Conservation (phyloP, 371 early-diverging fungal species). For the Nosema granulosis region DNA sequence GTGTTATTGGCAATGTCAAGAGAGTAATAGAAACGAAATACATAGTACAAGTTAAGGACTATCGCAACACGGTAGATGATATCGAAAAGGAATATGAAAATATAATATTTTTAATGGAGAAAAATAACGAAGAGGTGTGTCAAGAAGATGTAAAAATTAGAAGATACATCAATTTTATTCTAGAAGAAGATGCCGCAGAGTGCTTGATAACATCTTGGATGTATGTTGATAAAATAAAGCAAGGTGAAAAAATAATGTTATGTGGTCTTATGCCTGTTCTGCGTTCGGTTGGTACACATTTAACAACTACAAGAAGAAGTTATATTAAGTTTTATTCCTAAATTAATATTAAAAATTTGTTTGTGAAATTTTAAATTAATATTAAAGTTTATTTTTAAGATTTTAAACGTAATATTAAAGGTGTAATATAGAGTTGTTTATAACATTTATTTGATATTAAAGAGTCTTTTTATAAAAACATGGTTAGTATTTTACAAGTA, state of each 20-base stretch:
- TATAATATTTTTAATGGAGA: constrained; percentile 37
- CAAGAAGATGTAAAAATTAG: constrained; percentile 46
- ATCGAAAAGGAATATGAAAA: constrained; percentile 62
- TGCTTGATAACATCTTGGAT: constrained; percentile 63
- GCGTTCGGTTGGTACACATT: constrained; percentile 34
- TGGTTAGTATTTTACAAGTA: constrained; percentile 4
- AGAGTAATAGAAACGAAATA: constrained; percentile 54
- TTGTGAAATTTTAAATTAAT: neutral
- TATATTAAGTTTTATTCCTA: constrained; percentile 22
- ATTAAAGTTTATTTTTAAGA: neutral
- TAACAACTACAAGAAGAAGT: constrained; percentile 53
- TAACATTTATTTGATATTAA: neutral
- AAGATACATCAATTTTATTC: constrained; percentile 46
- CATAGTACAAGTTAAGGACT: constrained; percentile 41
- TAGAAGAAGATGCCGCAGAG: constrained; percentile 49
- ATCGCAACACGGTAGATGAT: constrained; percentile 48
- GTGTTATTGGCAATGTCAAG: constrained; percentile 39
- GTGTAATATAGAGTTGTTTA: neutral
- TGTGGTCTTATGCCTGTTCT: constrained; percentile 37
- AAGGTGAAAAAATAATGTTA: constrained; percentile 37
- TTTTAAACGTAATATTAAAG: too few species aligned
- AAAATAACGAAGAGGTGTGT: constrained; percentile 24
- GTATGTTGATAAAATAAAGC: constrained; percentile 31
- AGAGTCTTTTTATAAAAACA: too few species aligned
- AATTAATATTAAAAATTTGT: neutral